Base-by-base conservation (phyloP, 2,329 filamentous ascomycete genomes). In the Neonectria neomacrospora region DNA sequence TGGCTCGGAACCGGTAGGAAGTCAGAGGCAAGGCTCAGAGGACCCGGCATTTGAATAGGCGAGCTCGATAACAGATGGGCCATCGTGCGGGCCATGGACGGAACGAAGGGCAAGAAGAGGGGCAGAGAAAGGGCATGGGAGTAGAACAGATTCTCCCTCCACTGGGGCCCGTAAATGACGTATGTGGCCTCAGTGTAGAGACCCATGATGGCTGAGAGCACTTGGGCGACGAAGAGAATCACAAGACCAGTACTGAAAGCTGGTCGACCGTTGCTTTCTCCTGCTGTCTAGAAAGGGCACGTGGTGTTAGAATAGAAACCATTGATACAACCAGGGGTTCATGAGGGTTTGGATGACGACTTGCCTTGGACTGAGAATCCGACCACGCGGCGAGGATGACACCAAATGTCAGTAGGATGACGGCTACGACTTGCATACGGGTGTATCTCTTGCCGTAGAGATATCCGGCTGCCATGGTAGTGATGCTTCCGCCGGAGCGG, bases 71-170 rank as follows among this genome's bases (percentile, higher is more conserved):
- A 85, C 20, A 96, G 83, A 61, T 84, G 86, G 55, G 79, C 75
- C 67, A 92, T 91, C 72, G 93, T 91, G 18, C 82, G 80, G 55
- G 81, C 79, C 73, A 96, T 85, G 3, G 87, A 88, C 1, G 86
- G 85, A n/a, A 87, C 77, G 67, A 95, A 91, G 3, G 90, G 91
- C 2, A 91, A 73, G 74, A 95, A 96, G 22, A 96, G 83, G 0
- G 92, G 91, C 45, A 96, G 80, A 1, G 91, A 92, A 22, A 95
- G 83, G 8, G 93, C 77, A 69, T 91, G 89, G 2, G 92, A 96
- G 81, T 98, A 99, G 81, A 99, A 98, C 12, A 99, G 85, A 69
- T 97, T 97, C 78, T 98, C 96, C 71, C 91, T 91, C 93, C 96
- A 98, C 77, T 96, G 91, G 30, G 92, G 91, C 6, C 94, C 94